These are phyloP conservation scores for Pichia terricola DNA, from an alignment of 1,139 yeast species.

Conservation along the genomic window DNA sequence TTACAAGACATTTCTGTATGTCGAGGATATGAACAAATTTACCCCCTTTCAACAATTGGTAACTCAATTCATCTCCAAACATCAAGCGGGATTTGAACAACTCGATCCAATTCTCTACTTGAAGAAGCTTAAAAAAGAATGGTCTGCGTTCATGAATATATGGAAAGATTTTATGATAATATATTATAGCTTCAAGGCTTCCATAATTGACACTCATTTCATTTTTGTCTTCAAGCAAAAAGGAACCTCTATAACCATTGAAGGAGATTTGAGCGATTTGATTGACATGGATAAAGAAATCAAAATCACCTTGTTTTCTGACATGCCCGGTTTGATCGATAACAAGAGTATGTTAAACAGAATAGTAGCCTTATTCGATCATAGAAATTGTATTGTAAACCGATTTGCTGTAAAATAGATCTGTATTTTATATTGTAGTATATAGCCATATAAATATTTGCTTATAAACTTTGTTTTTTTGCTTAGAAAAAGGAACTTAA, in stretches of 20 bases:
- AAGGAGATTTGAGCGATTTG: slow-evolving; percentile 4
- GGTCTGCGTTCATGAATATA: slow-evolving; percentile 5
- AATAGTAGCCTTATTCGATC: neutral
- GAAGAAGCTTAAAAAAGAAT: slow-evolving; percentile 1
- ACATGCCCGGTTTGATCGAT: neutral
- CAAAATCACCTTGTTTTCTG: neutral
- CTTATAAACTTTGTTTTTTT: too few relatives aligned
- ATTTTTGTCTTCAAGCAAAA: too few relatives aligned
- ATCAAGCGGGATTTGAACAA: neutral
- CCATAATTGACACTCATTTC: too few relatives aligned
- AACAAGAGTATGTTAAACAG: neutral
- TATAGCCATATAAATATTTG: too few relatives aligned
- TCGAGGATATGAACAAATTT: slow-evolving; percentile 2
- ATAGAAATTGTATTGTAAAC: slow-evolving; percentile 5
- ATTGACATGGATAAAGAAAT: slow-evolving; percentile 1
- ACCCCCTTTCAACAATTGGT: slow-evolving; percentile 6
- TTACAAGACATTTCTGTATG: neutral
- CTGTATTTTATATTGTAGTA: too few relatives aligned
- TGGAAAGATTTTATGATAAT: slow-evolving; percentile 11
- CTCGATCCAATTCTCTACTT: neutral
- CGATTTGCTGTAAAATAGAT: slow-evolving; percentile 1
- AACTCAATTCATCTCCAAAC: slow-evolving; percentile 1
- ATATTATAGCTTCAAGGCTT: too few relatives aligned
- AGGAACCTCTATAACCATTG: too few relatives aligned
- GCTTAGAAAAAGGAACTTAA: slow-evolving; percentile 11